Base-by-base conservation (phyloP, 495 filamentous ascomycete species). In the Sabuloglossum arenarium region DNA sequence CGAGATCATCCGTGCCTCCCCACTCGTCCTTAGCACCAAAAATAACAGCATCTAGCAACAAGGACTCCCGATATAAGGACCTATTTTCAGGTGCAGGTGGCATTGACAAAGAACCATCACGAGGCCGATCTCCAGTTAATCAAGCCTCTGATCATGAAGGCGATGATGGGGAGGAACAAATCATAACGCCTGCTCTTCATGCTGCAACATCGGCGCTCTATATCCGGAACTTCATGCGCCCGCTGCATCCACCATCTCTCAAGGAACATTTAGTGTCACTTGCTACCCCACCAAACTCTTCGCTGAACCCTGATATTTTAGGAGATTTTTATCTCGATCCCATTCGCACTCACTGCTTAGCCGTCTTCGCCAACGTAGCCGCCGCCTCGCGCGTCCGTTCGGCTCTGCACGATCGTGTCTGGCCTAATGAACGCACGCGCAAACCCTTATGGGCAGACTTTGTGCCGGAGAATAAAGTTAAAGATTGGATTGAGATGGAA, bases 391-490 rank as follows among this genome's bases (percentile, higher is more conserved):
- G 89, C 11, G 89, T 86, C 19, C 82, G 91, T 31, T 76, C 79
- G 0, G 75, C 77, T 9, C 68, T 98, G 6, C 91, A 98, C 64
- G 76, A 75, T 42, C 75, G 74, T 3, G 72, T 87, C 39, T 98
- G 88, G 86, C 91, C 91, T 0, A 78, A 86, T 39, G 91, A 97
- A 66, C 78, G 81, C 52, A 83, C 82, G 47, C 78, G 91, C 39
- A 90, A 91, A 65, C 76, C 76, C 1, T 76, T 98, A 4, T 94
- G 84, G 77, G 86, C 83, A 3, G 91, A 98, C 61, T 98, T 94
- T 64, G 75, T 96, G 6, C 91, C 91, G 0, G 78, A 84, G 55
- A 78, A 86, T 25, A 76, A 77, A 57, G 69, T 93, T 12, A 62
- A 69, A 24, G 76, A 82, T 45, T 98, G 89, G 89, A 78, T 93